Percentiles rank a stretch among this genome's conserved stretches.
These are phyloP conservation scores for Microbotryum intermedium DNA, from an alignment of 1,284 basidiomycete genomes.

Conservation along the genomic window DNA sequence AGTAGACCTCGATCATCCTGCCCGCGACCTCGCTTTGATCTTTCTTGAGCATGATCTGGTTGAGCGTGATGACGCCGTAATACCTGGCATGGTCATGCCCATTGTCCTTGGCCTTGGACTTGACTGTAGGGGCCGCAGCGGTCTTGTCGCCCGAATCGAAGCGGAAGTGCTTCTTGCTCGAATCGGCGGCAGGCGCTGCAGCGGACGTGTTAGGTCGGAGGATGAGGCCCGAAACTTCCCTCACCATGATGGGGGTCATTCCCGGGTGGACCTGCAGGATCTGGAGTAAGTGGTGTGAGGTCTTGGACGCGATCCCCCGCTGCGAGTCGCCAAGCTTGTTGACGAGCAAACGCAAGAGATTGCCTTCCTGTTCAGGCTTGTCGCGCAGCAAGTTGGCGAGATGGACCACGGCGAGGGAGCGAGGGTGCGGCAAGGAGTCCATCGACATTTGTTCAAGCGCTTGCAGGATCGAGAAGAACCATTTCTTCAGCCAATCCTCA, in stretches of 20 bases:
- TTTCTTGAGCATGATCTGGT: constrained; percentile 73
- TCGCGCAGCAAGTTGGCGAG: constrained; percentile 66
- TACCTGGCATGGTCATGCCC: constrained; percentile 63
- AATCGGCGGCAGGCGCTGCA: constrained; percentile 38
- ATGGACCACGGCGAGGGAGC: constrained; percentile 65
- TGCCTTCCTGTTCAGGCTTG: constrained; percentile 96
- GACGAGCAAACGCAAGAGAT: constrained; percentile 79
- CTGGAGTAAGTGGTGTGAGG: constrained; percentile 81
- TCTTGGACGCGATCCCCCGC: constrained; percentile 76
- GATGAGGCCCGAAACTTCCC: constrained; percentile 74
- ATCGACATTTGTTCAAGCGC: constrained; percentile 80
- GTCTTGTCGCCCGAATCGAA: constrained; percentile 36
- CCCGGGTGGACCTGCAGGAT: constrained; percentile 82
- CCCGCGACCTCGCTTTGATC: constrained; percentile 67
- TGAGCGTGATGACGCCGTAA: constrained; percentile 86
- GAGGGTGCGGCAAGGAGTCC: constrained; percentile 80
- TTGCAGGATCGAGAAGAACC: constrained; percentile 86
- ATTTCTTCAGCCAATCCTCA: constrained; percentile 96
- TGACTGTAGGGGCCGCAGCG: constrained; percentile 26
- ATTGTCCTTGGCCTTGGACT: constrained; percentile 43
- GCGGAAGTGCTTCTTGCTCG: constrained; percentile 42
- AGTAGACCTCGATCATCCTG: constrained; percentile 82
- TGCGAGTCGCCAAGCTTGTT: constrained; percentile 95
- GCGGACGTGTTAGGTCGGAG: constrained; percentile 51
- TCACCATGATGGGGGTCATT: constrained; percentile 86